Evolutionary conservation across 129 eudicot genomes (phyloP).

Genomic region (Centella asiatica): DNA sequence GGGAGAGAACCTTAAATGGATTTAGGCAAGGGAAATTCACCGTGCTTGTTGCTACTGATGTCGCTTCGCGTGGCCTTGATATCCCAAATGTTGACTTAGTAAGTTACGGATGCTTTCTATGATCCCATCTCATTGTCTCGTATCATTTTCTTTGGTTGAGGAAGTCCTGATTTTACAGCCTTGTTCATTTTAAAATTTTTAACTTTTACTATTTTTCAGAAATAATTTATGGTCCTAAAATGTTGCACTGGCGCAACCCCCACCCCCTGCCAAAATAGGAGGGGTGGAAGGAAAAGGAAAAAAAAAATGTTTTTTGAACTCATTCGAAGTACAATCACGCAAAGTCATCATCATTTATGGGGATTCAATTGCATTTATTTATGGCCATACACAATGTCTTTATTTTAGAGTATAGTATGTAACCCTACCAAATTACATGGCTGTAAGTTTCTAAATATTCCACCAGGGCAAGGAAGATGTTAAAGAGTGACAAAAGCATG

Average conservation of each 20-base stretch:
- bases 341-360: too few relatives aligned
- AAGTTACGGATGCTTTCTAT: conserved; percentile 20
- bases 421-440: too few relatives aligned
- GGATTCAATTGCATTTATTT: too few relatives aligned
- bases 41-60: conserved; percentile 98
- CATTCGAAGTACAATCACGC: too few relatives aligned
- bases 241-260: background rate
- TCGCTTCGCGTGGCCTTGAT: conserved; percentile 97
- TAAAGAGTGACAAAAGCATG: too few relatives aligned
- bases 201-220: background rate
- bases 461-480: too few relatives aligned
- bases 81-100: conserved; percentile 95
- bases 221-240: background rate
- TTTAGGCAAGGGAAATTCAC: conserved; percentile 93
- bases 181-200: background rate
- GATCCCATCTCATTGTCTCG: background rate
- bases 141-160: background rate
- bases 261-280: too few relatives aligned
- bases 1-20: conserved; percentile 85
- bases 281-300: too few relatives aligned
- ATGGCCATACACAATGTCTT: too few relatives aligned
- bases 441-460: too few relatives aligned
- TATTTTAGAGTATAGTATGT: too few relatives aligned
- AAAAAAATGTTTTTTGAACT: too few relatives aligned
- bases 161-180: background rate